Percentiles rank a stretch among this genome's conserved stretches.
Evolutionary conservation across 768 basidiomycete genomes (phyloP).

Genomic region (Kwoniella mangroviensis): DNA sequence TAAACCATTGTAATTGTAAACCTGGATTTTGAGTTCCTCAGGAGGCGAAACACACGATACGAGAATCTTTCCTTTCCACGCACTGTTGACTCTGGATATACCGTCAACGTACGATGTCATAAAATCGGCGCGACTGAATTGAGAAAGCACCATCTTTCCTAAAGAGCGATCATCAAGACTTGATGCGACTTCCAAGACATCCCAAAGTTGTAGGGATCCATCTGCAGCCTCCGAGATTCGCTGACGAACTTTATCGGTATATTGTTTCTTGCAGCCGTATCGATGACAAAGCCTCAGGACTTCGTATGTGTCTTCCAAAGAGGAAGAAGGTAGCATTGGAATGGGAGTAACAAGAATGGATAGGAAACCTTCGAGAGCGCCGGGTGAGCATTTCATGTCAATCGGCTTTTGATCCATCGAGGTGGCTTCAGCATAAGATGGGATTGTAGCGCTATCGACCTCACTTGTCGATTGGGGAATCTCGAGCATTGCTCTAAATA

Average conservation of each 20-base stretch:
- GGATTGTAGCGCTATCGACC: no score
- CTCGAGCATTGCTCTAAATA: no score
- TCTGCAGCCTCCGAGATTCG: not conserved
- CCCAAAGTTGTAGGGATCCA: not conserved
- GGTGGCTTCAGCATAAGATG: no score
- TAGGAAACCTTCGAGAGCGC: slow-evolving; percentile 3
- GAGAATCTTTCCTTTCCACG: not conserved
- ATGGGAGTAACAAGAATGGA: slow-evolving; percentile 3
- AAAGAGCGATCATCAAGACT: not conserved
- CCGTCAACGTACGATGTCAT: not conserved
- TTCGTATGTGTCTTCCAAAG: not conserved
- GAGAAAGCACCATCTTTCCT: slow-evolving; percentile 2
- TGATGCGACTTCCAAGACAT: not conserved
- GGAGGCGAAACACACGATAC: not conserved
- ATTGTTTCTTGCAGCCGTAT: not conserved
- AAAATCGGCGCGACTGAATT: not conserved
- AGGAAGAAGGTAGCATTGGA: not conserved
- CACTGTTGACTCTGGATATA: not conserved
- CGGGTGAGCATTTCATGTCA: not conserved
- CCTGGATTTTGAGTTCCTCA: no score
- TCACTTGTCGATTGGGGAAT: no score
- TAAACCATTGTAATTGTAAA: no score
- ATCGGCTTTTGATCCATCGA: not conserved
- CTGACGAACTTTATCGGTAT: not conserved
- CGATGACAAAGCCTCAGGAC: slow-evolving; percentile 1